A percentile compares a stretch with the other conserved stretches of the same genome.
Conservation (phyloP, 768 basidiomycete genomes). For the Rhizopogon salebrosus region DNA sequence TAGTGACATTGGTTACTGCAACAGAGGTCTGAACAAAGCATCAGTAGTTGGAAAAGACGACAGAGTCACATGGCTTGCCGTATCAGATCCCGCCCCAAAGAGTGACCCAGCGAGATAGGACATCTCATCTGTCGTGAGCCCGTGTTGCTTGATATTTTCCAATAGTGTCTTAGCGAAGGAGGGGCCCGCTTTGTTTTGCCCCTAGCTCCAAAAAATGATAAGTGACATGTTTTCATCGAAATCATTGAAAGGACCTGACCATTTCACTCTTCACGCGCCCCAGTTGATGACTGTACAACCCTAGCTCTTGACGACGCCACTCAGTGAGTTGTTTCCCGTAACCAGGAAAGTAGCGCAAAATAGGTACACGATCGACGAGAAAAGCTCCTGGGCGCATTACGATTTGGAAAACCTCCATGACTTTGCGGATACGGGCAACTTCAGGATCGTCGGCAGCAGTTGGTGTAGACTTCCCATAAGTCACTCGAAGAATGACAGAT, state of each 20-base stretch:
- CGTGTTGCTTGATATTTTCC: constrained; percentile 42
- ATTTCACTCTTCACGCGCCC: constrained; percentile 36
- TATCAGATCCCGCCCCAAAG: constrained; percentile 58
- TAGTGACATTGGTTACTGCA: constrained; percentile 41
- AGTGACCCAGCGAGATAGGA: constrained; percentile 55
- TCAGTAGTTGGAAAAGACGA: not conserved
- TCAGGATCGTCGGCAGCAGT: constrained; percentile 10
- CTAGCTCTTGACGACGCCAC: constrained; percentile 47
- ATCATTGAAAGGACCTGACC: constrained; percentile 16
- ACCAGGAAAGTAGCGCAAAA: constrained; percentile 44
- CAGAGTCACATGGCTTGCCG: constrained; percentile 21
- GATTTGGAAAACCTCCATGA: constrained; percentile 16
- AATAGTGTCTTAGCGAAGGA: constrained; percentile 49
- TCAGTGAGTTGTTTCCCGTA: constrained; percentile 47
- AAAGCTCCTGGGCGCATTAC: constrained; percentile 29
- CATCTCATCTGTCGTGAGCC: constrained; percentile 45
- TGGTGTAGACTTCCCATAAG: constrained; percentile 22
- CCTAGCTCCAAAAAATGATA: constrained; percentile 1
- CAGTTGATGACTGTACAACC: constrained; percentile 42
- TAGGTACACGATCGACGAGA: constrained; percentile 28
- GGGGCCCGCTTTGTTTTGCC: constrained; percentile 1
- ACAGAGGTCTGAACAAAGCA: constrained; percentile 35
- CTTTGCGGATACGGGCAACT: constrained; percentile 12
- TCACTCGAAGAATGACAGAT: constrained; percentile 16
- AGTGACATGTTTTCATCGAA: not conserved